These are phyloP conservation scores for Pistacia vera DNA, from an alignment of 345 rosid genomes.

Conservation along the genomic window DNA sequence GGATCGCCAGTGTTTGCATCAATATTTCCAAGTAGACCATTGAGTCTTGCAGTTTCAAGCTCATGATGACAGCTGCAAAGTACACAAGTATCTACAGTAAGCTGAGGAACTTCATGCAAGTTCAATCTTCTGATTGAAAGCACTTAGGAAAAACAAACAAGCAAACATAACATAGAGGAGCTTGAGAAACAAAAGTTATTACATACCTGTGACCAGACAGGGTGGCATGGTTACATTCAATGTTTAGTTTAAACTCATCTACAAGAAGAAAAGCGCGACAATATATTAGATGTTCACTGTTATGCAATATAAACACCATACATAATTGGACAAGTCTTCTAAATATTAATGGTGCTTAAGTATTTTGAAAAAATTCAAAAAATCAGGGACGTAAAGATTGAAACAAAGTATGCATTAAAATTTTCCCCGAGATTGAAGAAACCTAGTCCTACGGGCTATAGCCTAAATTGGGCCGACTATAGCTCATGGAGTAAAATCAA, in stretches of 20 bases:
- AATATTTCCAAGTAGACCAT: conserved; percentile 83
- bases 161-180: background rate
- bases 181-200: background rate
- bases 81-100: background rate
- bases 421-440: background rate
- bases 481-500: background rate
- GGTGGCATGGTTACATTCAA: conserved; percentile 98
- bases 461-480: background rate
- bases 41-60: conserved; percentile 89
- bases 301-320: background rate
- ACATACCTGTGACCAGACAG: conserved; percentile 85
- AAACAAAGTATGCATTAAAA: background rate
- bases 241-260: conserved; percentile 84
- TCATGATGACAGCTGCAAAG: conserved; percentile 83
- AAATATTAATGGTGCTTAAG: background rate
- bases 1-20: conserved; percentile 98
- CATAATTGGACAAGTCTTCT: background rate
- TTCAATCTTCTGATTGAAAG: no score
- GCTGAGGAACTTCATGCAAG: no score
- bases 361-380: no score
- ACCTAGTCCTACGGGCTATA: background rate
- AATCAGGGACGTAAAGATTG: background rate
- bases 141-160: background rate
- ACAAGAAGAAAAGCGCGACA: conserved; percentile 14
- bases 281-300: background rate